Percentiles rank a stretch among this genome's conserved stretches.
Evolutionary conservation across 129 eudicot genomes (phyloP).

Genomic region (Artemisia tridentata): DNA sequence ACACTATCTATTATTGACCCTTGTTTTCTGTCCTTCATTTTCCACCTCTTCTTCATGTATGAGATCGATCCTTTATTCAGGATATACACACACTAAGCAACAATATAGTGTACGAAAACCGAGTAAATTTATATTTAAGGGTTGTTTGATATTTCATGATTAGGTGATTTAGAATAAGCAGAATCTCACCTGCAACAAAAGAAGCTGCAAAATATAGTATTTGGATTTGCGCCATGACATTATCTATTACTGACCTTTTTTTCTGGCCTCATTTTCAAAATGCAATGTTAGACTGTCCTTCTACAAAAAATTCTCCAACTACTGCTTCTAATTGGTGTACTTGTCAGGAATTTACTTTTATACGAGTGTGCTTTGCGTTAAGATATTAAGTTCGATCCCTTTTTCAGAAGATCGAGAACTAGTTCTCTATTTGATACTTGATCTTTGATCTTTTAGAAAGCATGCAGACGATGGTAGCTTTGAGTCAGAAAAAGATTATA

Average conservation of each 20-base stretch:
- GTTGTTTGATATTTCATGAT: no score
- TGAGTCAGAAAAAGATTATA: slow-evolving; percentile 32
- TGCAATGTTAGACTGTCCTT: no score
- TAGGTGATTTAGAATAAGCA: no score
- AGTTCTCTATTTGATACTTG: slow-evolving; percentile 23
- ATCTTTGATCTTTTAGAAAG: slow-evolving; percentile 19
- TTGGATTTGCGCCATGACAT: neutral
- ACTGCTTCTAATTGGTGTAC: neutral
- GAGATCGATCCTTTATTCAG: no score
- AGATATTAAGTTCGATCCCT: slow-evolving; percentile 2
- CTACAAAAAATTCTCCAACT: no score
- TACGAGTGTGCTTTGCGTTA: neutral
- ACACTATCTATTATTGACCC: neutral
- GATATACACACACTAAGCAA: no score
- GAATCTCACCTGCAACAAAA: no score
- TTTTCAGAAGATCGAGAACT: slow-evolving; percentile 22
- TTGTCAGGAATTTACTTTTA: neutral
- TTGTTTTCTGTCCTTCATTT: neutral
- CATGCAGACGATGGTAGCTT: slow-evolving; percentile 28
- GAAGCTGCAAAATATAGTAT: no score
- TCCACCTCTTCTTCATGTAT: neutral
- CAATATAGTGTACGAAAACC: no score
- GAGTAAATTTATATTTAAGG: no score
- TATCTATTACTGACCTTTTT: neutral
- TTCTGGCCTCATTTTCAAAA: neutral